A percentile compares a stretch with the other conserved stretches of the same genome.
Evolutionary conservation across 257 asterid species (phyloP).

Genomic region (Cruciata laevipes): DNA sequence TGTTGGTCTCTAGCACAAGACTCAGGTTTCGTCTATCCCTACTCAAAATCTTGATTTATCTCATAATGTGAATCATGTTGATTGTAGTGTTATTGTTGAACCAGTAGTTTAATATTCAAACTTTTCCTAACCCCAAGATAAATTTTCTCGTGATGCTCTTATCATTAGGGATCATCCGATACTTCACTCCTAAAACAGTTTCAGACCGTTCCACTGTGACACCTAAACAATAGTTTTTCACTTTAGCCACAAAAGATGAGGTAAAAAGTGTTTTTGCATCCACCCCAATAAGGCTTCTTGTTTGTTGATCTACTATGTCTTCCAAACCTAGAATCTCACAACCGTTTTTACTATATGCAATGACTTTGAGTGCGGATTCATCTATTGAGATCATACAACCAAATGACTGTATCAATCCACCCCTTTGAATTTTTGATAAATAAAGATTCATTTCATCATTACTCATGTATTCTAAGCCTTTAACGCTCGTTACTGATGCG

Average conservation of each 20-base stretch:
- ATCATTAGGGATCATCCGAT: too few relatives aligned
- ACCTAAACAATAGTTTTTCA: too few relatives aligned
- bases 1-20: too few relatives aligned
- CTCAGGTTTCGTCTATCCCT: too few relatives aligned
- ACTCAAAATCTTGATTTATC: too few relatives aligned
- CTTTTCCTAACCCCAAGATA: too few relatives aligned
- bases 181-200: too few relatives aligned
- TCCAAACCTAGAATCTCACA: constrained; percentile 40
- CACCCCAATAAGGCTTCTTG: constrained; percentile 31
- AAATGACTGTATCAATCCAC: constrained; percentile 55
- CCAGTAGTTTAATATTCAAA: too few relatives aligned
- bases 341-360: constrained; percentile 52
- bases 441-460: constrained; percentile 36
- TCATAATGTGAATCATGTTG: too few relatives aligned
- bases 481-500: constrained; percentile 19
- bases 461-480: constrained; percentile 1
- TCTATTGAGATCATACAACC: constrained; percentile 57
- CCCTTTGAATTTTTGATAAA: constrained; percentile 52
- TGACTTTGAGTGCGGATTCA: constrained; percentile 31
- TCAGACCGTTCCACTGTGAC: too few relatives aligned
- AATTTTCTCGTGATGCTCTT: too few relatives aligned
- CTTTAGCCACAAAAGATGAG: constrained; percentile 29
- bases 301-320: constrained; percentile 8
- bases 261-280: constrained; percentile 54
- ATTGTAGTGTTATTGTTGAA: too few relatives aligned